A percentile compares a stretch with the other conserved stretches of the same genome.
phyloP scores from a whole-genome alignment of 2,329 filamentous ascomycete species.

The Scytalidium lignicola region DNA sequence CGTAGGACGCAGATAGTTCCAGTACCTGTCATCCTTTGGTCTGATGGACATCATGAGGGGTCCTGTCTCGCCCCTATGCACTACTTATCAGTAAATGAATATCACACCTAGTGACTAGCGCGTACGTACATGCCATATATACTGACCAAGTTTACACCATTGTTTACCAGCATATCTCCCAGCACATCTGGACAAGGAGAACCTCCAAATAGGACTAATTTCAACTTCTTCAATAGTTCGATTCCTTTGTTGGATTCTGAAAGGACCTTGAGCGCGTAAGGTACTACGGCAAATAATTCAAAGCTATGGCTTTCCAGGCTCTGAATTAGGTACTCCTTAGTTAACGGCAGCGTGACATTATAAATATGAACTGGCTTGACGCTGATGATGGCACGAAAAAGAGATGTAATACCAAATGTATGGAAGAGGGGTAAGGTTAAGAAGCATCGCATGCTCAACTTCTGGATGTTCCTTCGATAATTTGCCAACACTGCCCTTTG shows the following conservation, averaged over 20 bases:
- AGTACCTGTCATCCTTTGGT: constrained; percentile 43
- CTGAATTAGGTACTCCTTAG: constrained; percentile 38
- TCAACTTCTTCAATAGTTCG: constrained; percentile 36
- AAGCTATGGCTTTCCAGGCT: constrained; percentile 38
- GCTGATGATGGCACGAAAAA: constrained; percentile 47
- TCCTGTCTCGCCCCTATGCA: constrained; percentile 51
- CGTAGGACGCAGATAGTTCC: constrained; percentile 49
- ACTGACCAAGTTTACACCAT: constrained; percentile 49
- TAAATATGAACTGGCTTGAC: constrained; percentile 46
- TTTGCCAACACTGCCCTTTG: constrained; percentile 46
- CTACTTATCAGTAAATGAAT: constrained; percentile 27
- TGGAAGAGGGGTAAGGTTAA: constrained; percentile 55
- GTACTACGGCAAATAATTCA: constrained; percentile 55
- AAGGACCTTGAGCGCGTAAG: constrained; percentile 58
- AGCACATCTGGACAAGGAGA: constrained; percentile 54
- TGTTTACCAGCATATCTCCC: constrained; percentile 45
- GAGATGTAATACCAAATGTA: constrained; percentile 49
- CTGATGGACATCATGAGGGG: constrained; percentile 55
- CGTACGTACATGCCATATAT: constrained; percentile 49
- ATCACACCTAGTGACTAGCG: background rate
- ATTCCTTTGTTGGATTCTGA: constrained; percentile 53
- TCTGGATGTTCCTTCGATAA: constrained; percentile 18
- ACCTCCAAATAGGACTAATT: constrained; percentile 53
- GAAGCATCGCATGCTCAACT: constrained; percentile 40
- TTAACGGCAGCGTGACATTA: constrained; percentile 50